phyloP scores from a whole-genome alignment of 2,329 filamentous ascomycete genomes.

The Penicillium sp. region DNA sequence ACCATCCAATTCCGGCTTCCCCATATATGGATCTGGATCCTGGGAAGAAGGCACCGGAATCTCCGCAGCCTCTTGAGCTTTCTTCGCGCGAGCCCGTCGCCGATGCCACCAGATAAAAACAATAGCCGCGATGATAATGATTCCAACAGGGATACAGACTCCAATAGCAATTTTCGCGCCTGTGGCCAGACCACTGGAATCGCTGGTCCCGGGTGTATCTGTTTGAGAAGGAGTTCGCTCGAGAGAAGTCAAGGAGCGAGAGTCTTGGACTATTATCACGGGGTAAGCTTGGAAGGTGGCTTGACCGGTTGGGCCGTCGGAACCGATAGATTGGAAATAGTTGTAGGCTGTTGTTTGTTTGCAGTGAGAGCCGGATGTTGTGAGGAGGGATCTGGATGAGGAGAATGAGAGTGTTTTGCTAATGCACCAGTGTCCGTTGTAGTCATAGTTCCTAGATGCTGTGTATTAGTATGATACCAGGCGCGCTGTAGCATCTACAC shows the following conservation, averaged over 20 bases:
- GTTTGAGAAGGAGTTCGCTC: not conserved
- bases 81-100: not conserved
- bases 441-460: constrained; percentile 1
- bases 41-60: not conserved
- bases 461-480: too few species aligned
- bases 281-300: constrained; percentile 14
- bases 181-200: constrained; percentile 24
- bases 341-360: constrained; percentile 4
- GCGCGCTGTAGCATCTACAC: too few species aligned
- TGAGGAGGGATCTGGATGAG: not conserved
- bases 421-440: constrained; percentile 6
- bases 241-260: not conserved
- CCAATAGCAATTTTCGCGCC: constrained; percentile 35
- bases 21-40: not conserved
- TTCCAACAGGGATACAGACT: constrained; percentile 23
- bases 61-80: not conserved
- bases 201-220: too few species aligned
- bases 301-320: not conserved
- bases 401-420: constrained; percentile 1
- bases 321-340: constrained; percentile 9
- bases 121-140: constrained; percentile 18
- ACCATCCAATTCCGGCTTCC: constrained; percentile 17
- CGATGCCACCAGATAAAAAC: constrained; percentile 22
- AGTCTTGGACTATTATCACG: constrained; percentile 13
- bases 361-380: constrained; percentile 1